A percentile compares a stretch with the other conserved stretches of the same genome.
Evolutionary conservation across 2,329 filamentous ascomycete species (phyloP).

Genomic region (Ophiostoma populinum): DNA sequence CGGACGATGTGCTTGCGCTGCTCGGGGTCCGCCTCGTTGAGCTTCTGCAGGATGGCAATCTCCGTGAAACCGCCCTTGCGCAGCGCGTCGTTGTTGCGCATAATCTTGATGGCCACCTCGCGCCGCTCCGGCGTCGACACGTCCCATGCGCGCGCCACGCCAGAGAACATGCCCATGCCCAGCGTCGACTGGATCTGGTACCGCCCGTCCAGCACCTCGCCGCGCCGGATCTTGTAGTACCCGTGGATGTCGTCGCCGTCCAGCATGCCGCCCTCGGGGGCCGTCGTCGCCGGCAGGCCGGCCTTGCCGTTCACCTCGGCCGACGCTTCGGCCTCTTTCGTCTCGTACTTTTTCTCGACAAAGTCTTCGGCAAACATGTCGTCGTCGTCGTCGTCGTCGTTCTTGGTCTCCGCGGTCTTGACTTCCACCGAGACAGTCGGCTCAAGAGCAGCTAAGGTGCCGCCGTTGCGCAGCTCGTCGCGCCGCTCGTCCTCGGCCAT

Average conservation of each 20-base stretch:
- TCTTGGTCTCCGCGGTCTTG: constrained; percentile 23
- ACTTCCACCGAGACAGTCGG: too few species aligned
- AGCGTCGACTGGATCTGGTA: constrained; percentile 80
- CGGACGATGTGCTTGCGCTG: constrained; percentile 85
- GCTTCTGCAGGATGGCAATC: constrained; percentile 77
- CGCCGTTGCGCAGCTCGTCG: constrained; percentile 45
- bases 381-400: constrained; percentile 36
- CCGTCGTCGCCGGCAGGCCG: constrained; percentile 27
- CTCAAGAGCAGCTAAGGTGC: constrained; percentile 26
- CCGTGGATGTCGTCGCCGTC: constrained; percentile 91
- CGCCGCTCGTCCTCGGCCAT: constrained; percentile 70
- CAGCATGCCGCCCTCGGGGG: constrained; percentile 54
- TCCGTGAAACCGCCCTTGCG: constrained; percentile 86
- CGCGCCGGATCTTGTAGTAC: constrained; percentile 88
- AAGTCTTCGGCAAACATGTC: constrained; percentile 86
- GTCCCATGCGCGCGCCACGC: constrained; percentile 79
- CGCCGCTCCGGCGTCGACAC: constrained; percentile 48
- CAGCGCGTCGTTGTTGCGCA: constrained; percentile 88
- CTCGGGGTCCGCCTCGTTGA: constrained; percentile 71
- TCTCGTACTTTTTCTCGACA: constrained; percentile 46
- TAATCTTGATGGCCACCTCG: constrained; percentile 92
- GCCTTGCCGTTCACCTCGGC: constrained; percentile 19
- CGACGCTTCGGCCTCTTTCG: constrained; percentile 18
- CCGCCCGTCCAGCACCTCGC: constrained; percentile 74
- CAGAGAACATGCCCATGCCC: constrained; percentile 91